These are phyloP conservation scores for Phylloporus sp. DNA, from an alignment of 768 basidiomycete genomes.

Conservation along the genomic window DNA sequence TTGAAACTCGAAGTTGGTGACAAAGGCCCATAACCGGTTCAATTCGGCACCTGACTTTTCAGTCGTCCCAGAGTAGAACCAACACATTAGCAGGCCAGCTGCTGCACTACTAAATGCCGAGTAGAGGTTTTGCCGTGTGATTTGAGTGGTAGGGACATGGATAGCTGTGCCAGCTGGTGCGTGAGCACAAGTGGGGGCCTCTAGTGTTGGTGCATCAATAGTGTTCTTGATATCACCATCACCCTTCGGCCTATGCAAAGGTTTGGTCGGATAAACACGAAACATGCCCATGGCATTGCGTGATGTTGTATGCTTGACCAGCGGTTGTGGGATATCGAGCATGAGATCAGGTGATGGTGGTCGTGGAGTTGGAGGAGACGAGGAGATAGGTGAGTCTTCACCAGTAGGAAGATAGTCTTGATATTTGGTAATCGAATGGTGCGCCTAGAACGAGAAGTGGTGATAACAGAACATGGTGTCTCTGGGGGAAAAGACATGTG, in stretches of 20 bases:
- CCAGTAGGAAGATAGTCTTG: neutral
- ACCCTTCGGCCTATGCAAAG: neutral
- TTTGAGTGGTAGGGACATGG: neutral
- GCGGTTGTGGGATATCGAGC: neutral
- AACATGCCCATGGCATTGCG: neutral
- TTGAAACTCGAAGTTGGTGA: slow-evolving; percentile 22
- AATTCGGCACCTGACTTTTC: slow-evolving; percentile 29
- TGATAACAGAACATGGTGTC: too few relatives aligned
- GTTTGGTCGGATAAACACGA: neutral
- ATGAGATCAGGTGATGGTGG: neutral
- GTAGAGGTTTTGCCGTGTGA: slow-evolving; percentile 32
- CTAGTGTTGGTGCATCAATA: neutral
- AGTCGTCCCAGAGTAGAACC: slow-evolving; percentile 28
- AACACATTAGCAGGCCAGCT: slow-evolving; percentile 27
- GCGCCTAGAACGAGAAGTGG: neutral
- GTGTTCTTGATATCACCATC: neutral
- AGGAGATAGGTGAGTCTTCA: neutral
- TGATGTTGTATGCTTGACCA: neutral
- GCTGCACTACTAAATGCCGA: slow-evolving; percentile 19
- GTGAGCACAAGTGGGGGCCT: too few relatives aligned
- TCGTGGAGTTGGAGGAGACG: neutral
- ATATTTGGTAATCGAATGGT: neutral
- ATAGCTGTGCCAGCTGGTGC: too few relatives aligned
- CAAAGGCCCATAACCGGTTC: slow-evolving; percentile 25
- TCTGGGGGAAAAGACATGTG: too few relatives aligned